Evolutionary conservation across 805 yeast species (phyloP).

Genomic region (Saccharomycopsis malanga): DNA sequence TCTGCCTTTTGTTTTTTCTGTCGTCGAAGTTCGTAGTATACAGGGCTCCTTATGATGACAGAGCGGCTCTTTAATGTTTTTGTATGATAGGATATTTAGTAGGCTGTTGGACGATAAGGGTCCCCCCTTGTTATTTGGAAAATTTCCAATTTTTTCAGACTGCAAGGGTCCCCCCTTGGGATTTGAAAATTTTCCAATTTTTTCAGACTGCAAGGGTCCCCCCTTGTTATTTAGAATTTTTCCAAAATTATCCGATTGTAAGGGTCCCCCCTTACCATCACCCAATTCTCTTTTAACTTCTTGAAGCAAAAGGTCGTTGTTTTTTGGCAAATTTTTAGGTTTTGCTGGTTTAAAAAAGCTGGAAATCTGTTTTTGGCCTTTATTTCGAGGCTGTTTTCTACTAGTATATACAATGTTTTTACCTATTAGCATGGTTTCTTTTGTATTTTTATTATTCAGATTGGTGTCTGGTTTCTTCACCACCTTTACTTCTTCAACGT

Average conservation of each 20-base stretch:
- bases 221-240: no score
- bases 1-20: constrained; percentile 38
- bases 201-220: no score
- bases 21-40: constrained; percentile 39
- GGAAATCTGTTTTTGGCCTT: constrained; percentile 24
- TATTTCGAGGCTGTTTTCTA: constrained; percentile 5
- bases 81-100: background rate
- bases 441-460: background rate
- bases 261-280: no score
- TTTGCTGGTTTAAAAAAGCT: constrained; percentile 24
- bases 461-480: background rate
- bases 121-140: no score
- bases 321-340: background rate
- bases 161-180: no score
- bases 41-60: constrained; percentile 46
- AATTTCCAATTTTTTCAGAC: no score
- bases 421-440: no score
- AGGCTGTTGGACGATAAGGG: background rate
- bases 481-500: background rate
- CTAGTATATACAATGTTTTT: constrained; percentile 15
- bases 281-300: constrained; percentile 3
- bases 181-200: no score
- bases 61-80: constrained; percentile 29
- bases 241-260: no score
- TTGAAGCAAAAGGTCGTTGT: background rate